Conservation (phyloP, 192 early-diverging fungal species). For the Gamsiella multidivaricata region DNA sequence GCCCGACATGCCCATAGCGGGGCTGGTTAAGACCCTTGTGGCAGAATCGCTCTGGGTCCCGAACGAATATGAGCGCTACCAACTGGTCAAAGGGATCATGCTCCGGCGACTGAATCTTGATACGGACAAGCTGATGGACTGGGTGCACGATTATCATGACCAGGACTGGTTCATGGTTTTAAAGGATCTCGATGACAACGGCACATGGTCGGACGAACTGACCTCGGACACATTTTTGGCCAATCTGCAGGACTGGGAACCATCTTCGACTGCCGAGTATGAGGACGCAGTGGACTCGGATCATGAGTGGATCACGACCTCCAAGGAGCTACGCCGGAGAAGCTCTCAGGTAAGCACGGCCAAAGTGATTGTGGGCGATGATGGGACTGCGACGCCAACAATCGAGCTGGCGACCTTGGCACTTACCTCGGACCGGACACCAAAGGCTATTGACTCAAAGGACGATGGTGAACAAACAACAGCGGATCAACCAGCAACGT, state of each 20-base stretch:
- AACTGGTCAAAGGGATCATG: slow-evolving; percentile 40
- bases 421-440: background rate
- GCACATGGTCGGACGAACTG: slow-evolving; percentile 28
- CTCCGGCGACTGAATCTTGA: slow-evolving; percentile 27
- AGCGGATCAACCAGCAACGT: background rate
- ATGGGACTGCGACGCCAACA: slow-evolving; percentile 27
- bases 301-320: slow-evolving; percentile 40
- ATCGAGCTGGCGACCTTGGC: background rate
- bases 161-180: slow-evolving; percentile 44
- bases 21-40: slow-evolving; percentile 28
- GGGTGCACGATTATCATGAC: slow-evolving; percentile 42
- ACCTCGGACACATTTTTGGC: slow-evolving; percentile 31
- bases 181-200: slow-evolving; percentile 47
- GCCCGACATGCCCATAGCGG: slow-evolving; percentile 42
- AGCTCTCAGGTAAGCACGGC: slow-evolving; percentile 29
- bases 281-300: slow-evolving; percentile 50
- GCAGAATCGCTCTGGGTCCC: slow-evolving; percentile 47
- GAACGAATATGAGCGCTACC: slow-evolving; percentile 48
- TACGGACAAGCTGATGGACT: slow-evolving; percentile 31
- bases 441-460: background rate
- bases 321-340: slow-evolving; percentile 27
- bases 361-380: slow-evolving; percentile 1
- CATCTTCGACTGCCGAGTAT: slow-evolving; percentile 37
- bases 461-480: background rate
- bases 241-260: slow-evolving; percentile 48